Percentiles rank a stretch among this genome's conserved stretches.
Evolutionary conservation across 2,329 filamentous ascomycete genomes (phyloP).

Genomic region (Ceratocystis destructans): DNA sequence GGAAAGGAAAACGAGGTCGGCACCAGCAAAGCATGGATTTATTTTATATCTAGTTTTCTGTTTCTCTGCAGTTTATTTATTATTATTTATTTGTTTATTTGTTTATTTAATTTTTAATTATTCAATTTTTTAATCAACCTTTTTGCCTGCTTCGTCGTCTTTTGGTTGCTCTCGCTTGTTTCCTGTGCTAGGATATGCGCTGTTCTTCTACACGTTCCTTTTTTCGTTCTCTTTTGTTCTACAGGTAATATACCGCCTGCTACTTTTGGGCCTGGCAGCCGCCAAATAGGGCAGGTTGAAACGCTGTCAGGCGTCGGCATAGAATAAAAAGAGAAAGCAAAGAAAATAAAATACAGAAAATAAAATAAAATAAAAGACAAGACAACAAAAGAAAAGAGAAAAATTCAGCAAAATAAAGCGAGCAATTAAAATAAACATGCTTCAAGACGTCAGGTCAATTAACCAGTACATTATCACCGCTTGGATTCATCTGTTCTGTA

Average conservation of each 20-base stretch:
- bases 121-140: background rate
- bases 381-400: background rate
- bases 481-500: no score
- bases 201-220: slow-evolving; percentile 5
- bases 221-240: background rate
- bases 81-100: no score
- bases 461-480: no score
- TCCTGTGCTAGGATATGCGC: slow-evolving; percentile 1
- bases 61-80: background rate
- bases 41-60: background rate
- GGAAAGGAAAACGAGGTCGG: background rate
- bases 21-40: background rate
- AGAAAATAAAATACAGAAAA: background rate
- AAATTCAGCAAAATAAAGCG: background rate
- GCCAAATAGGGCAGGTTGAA: slow-evolving; percentile 5
- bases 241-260: background rate
- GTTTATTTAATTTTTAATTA: no score
- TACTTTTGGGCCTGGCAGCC: background rate
- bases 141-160: background rate
- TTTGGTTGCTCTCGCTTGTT: background rate
- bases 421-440: background rate
- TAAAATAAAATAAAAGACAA: background rate
- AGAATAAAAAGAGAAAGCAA: background rate
- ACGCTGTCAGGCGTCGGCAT: background rate
- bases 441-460: no score